Conservation (phyloP, 441 rosid species). For the Theobroma grandiflorum region DNA sequence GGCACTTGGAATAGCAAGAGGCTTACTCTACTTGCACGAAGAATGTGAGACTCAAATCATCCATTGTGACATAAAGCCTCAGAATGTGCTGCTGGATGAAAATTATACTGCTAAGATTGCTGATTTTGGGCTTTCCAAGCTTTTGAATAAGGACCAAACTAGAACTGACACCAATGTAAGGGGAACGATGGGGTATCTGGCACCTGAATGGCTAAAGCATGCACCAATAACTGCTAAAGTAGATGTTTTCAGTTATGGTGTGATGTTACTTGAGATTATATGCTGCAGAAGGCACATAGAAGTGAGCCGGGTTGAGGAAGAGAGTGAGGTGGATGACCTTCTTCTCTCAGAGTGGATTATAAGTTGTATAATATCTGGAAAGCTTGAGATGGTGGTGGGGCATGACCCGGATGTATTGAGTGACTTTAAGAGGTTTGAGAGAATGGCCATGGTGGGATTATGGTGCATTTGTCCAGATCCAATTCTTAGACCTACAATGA, state of each 20-base stretch:
- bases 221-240: constrained; percentile 38
- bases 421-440: constrained; percentile 45
- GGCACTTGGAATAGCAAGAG: constrained; percentile 35
- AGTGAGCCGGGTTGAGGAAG: constrained; percentile 36
- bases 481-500: constrained; percentile 42
- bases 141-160: constrained; percentile 39
- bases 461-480: constrained; percentile 53
- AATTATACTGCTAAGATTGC: constrained; percentile 35
- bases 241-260: constrained; percentile 42
- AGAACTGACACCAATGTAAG: constrained; percentile 34
- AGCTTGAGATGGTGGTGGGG: constrained; percentile 30
- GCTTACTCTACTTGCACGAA: constrained; percentile 43
- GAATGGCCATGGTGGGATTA: constrained; percentile 42
- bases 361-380: constrained; percentile 26
- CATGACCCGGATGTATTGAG: constrained; percentile 40
- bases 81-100: constrained; percentile 37
- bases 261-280: constrained; percentile 40
- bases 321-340: constrained; percentile 37
- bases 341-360: constrained; percentile 43
- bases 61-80: constrained; percentile 44
- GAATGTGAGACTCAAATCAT: constrained; percentile 39
- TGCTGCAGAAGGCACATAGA: constrained; percentile 49
- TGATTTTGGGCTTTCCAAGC: constrained; percentile 43
- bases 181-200: constrained; percentile 42
- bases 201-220: constrained; percentile 42